Evolutionary conservation across 768 basidiomycete genomes (phyloP).

Genomic region (Russula emetica): DNA sequence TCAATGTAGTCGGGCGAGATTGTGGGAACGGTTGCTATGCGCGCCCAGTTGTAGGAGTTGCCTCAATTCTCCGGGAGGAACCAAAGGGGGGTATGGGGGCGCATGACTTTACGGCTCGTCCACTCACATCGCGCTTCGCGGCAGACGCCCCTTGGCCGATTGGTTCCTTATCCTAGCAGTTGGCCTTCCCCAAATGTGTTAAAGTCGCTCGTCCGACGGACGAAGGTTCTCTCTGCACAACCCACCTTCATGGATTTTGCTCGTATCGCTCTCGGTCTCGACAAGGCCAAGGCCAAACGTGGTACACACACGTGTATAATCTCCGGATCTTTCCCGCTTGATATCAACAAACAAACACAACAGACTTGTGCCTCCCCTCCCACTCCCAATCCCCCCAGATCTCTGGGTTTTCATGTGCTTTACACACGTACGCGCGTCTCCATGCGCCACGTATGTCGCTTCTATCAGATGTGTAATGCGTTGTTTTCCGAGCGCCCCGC

Average conservation of each 20-base stretch:
- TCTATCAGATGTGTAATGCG: slow-evolving; percentile 24
- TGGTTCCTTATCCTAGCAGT: slow-evolving; percentile 9
- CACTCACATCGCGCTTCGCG: slow-evolving; percentile 5
- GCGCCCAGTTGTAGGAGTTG: slow-evolving; percentile 2
- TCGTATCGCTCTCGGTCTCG: slow-evolving; percentile 5
- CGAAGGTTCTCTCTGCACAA: background rate
- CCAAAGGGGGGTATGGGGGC: slow-evolving; percentile 10
- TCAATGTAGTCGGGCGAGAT: background rate
- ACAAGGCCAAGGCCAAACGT: slow-evolving; percentile 9
- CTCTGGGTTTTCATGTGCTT: slow-evolving; percentile 23
- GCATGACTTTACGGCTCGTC: slow-evolving; percentile 4
- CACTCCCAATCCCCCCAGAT: slow-evolving; percentile 13
- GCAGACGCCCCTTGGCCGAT: background rate
- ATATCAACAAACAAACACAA: slow-evolving; percentile 13
- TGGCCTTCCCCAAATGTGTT: slow-evolving; percentile 15
- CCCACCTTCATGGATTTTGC: slow-evolving; percentile 2
- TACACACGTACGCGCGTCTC: slow-evolving; percentile 21
- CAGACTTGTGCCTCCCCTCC: background rate
- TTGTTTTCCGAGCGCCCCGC: slow-evolving; percentile 24
- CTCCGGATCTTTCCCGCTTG: slow-evolving; percentile 23
- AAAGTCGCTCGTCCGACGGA: background rate
- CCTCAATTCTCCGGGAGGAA: slow-evolving; percentile 2
- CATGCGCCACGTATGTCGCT: slow-evolving; percentile 22
- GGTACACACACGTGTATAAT: slow-evolving; percentile 7
- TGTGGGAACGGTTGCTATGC: slow-evolving; percentile 23